Evolutionary conservation across 1,284 basidiomycete genomes (phyloP).

Genomic region (Blastosporella zonata): DNA sequence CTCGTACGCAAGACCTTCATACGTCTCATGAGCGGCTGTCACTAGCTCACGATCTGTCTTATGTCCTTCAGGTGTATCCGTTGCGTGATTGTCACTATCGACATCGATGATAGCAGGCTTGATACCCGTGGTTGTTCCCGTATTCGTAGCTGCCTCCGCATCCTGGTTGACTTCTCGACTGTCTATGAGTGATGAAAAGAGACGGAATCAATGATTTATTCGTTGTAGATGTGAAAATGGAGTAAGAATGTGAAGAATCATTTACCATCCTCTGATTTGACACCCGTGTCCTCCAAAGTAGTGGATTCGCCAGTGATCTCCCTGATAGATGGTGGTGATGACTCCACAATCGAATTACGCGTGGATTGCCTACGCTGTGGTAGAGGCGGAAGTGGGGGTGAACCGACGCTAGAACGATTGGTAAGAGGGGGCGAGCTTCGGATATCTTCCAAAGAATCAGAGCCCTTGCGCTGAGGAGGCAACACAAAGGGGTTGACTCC

Average conservation of each 20-base stretch:
- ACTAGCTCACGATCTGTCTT: slow-evolving; percentile 8
- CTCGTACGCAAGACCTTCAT: neutral
- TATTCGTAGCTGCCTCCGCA: slow-evolving; percentile 7
- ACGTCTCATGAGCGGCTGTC: neutral
- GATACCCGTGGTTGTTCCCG: slow-evolving; percentile 7
- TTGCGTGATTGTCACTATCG: slow-evolving; percentile 8
- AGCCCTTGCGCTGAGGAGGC: slow-evolving; percentile 31
- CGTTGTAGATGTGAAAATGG: slow-evolving; percentile 7
- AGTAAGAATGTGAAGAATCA: slow-evolving; percentile 36
- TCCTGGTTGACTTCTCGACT: slow-evolving; percentile 11
- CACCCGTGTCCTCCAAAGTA: slow-evolving; percentile 17
- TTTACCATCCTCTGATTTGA: slow-evolving; percentile 50
- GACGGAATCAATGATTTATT: slow-evolving; percentile 26
- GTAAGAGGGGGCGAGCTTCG: slow-evolving; percentile 15
- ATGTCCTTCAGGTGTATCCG: slow-evolving; percentile 7
- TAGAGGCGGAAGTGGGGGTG: slow-evolving; percentile 9
- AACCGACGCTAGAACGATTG: slow-evolving; percentile 14
- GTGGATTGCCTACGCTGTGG: slow-evolving; percentile 12
- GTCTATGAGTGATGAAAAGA: slow-evolving; percentile 19
- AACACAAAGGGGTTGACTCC: slow-evolving; percentile 60
- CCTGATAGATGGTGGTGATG: slow-evolving; percentile 17
- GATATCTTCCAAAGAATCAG: slow-evolving; percentile 18
- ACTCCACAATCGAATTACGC: slow-evolving; percentile 14
- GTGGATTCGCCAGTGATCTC: slow-evolving; percentile 25
- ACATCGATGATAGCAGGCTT: slow-evolving; percentile 12